Base-by-base conservation (phyloP, 192 early-diverging fungal genomes). In the Coemansia sp. region DNA sequence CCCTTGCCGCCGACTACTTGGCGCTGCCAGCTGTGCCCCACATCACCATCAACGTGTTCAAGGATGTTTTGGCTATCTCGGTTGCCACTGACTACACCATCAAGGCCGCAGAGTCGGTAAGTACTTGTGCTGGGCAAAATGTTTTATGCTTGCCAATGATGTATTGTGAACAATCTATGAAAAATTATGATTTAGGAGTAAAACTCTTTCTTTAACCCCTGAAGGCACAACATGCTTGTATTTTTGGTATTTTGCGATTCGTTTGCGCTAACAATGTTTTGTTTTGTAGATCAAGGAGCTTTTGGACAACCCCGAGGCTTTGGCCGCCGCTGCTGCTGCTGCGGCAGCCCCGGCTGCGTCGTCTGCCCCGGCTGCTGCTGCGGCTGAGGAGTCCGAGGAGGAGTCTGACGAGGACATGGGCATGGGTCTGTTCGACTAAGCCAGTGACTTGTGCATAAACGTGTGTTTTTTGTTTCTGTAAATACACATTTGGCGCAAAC, bases 1-100 rank as follows among this genome's bases (percentile, higher is more conserved):
- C 96, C 58, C 84, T 94, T 73, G 85, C 82, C 60, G 75, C 86
- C 48, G 83, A 87, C 77, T 92, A 89, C 84, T 88, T 90, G 65
- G 85, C 92, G 38, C 62, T 91, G 68, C 90, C 92, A 57, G 89
- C 96, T 26, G 91, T 97, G 57, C 97, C 96, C 59, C 97, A 99
- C 93, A 82, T 91, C 66, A 76, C 94, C 80, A 90, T 93, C 90
- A 97, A 97, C 88, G 88, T 90, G 71, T 99, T 94, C 93, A 99
- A 97, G 93, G 92, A 95, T 71, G 73, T 98, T 68, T 85, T 98
- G 82, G 87, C 88, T 68, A 84, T 97, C 82, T 94, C 92, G 73
- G 77, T 96, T 61, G 86, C 88, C 72, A 90, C 91, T 83, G 90
- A 93, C 71, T 94, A 95, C 88, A 90, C 90, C 72, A 95, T 95